phyloP scores from a whole-genome alignment of 805 yeast genomes.

The Priceomyces haplophilus region DNA sequence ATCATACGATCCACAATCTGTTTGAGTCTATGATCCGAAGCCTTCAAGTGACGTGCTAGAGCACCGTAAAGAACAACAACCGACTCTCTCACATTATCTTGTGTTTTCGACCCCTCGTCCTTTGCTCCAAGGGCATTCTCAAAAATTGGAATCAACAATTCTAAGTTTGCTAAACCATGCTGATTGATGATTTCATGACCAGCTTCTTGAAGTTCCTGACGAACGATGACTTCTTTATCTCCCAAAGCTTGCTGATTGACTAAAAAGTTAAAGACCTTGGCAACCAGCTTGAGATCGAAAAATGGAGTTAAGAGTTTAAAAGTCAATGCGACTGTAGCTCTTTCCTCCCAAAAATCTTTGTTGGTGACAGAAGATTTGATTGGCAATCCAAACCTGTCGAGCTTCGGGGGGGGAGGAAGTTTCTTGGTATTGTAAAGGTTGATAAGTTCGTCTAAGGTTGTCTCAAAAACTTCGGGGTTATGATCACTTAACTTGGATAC shows the following conservation, averaged over 20 bases:
- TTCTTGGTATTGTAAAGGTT: slow-evolving; percentile 57
- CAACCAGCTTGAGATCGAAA: slow-evolving; percentile 37
- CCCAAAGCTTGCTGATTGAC: slow-evolving; percentile 65
- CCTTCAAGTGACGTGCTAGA: slow-evolving; percentile 76
- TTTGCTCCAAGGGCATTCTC: slow-evolving; percentile 60
- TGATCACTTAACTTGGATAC: slow-evolving; percentile 30
- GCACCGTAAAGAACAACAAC: slow-evolving; percentile 88
- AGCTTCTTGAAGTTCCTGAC: slow-evolving; percentile 85
- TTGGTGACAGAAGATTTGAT: slow-evolving; percentile 58
- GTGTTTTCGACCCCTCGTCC: slow-evolving; percentile 44
- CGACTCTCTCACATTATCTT: slow-evolving; percentile 69
- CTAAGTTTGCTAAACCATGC: slow-evolving; percentile 68
- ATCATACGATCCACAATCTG: slow-evolving; percentile 67
- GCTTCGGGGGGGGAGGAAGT: slow-evolving; percentile 70
- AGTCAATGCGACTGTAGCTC: slow-evolving; percentile 78
- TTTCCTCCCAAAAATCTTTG: slow-evolving; percentile 77
- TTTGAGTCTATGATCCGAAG: slow-evolving; percentile 62
- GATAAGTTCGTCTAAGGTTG: slow-evolving; percentile 45
- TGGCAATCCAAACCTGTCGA: slow-evolving; percentile 78
- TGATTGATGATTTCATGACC: slow-evolving; percentile 68
- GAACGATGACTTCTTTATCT: slow-evolving; percentile 68
- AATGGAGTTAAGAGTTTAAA: slow-evolving; percentile 57
- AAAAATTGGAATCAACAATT: slow-evolving; percentile 73
- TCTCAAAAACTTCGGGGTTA: slow-evolving; percentile 20
- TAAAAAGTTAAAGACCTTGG: slow-evolving; percentile 58